Evolutionary conservation across 257 asterid genomes (phyloP).

Genomic region (Eucommia ulmoides): DNA sequence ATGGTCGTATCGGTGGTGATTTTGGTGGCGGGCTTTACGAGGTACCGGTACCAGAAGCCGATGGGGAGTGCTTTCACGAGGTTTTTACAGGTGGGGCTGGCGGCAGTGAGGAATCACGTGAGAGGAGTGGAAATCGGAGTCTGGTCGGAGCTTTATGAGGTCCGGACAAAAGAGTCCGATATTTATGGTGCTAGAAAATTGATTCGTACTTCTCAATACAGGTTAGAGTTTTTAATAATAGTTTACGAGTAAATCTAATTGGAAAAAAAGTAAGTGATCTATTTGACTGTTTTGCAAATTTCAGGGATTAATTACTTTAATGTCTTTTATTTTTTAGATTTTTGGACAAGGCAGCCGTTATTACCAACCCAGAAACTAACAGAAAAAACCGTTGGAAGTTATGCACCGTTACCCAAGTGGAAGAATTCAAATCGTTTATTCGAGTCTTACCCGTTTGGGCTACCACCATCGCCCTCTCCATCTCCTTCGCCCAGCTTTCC

Average conservation of each 20-base stretch:
- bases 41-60: constrained; percentile 65
- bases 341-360: constrained; percentile 59
- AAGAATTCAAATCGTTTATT: constrained; percentile 54
- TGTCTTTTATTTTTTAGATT: constrained; percentile 17
- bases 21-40: constrained; percentile 30
- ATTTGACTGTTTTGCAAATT: no score
- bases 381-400: constrained; percentile 35
- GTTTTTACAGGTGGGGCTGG: constrained; percentile 51
- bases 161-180: constrained; percentile 37
- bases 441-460: constrained; percentile 60
- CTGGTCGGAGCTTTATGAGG: constrained; percentile 37
- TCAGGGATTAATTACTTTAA: neutral
- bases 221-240: constrained; percentile 32
- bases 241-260: no score
- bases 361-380: constrained; percentile 20
- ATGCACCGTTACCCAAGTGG: constrained; percentile 65
- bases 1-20: constrained; percentile 36
- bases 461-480: constrained; percentile 59
- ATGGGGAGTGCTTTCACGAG: constrained; percentile 77
- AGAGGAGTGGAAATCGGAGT: constrained; percentile 25
- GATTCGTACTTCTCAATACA: constrained; percentile 43
- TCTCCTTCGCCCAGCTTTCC: constrained; percentile 64
- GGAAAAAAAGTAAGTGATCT: no score
- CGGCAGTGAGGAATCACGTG: constrained; percentile 35
- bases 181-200: constrained; percentile 56